Evolutionary conservation across 768 basidiomycete species (phyloP).

Genomic region (Scleroderma bovista): DNA sequence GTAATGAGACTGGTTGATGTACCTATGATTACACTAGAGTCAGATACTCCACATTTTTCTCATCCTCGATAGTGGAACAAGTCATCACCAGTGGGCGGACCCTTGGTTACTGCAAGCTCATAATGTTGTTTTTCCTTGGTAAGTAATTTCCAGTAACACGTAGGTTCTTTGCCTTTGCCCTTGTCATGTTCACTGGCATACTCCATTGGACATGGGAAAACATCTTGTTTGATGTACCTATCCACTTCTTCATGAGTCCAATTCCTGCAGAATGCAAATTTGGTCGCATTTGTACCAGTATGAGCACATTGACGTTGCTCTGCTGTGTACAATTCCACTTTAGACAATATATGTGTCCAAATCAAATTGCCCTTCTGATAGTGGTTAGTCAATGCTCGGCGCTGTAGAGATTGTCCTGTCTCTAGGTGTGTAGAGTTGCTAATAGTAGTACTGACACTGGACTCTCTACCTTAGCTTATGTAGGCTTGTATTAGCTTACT

Average conservation of each 20-base stretch:
- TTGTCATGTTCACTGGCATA: not conserved
- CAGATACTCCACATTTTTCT: not conserved
- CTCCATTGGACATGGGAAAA: too few species aligned
- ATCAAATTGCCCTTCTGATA: too few species aligned
- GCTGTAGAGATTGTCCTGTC: too few species aligned
- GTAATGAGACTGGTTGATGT: not conserved
- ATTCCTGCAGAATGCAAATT: not conserved
- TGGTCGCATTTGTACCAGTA: not conserved
- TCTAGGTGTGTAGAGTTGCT: too few species aligned
- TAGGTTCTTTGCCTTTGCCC: not conserved
- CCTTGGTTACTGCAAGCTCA: not conserved
- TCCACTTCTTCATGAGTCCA: not conserved
- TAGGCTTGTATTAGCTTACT: too few species aligned
- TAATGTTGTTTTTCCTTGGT: conserved; percentile 1
- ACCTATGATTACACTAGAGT: conserved; percentile 1
- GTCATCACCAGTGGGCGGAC: not conserved
- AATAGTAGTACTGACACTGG: too few species aligned
- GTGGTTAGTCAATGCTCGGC: too few species aligned
- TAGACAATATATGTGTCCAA: not conserved
- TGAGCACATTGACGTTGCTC: not conserved
- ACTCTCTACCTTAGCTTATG: too few species aligned
- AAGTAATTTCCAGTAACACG: not conserved
- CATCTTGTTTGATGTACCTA: not conserved
- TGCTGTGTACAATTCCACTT: not conserved
- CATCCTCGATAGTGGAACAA: not conserved